A percentile compares a stretch with the other conserved stretches of the same genome.
Evolutionary conservation across 257 asterid species (phyloP).

Genomic region (Anisodus acutangulus): DNA sequence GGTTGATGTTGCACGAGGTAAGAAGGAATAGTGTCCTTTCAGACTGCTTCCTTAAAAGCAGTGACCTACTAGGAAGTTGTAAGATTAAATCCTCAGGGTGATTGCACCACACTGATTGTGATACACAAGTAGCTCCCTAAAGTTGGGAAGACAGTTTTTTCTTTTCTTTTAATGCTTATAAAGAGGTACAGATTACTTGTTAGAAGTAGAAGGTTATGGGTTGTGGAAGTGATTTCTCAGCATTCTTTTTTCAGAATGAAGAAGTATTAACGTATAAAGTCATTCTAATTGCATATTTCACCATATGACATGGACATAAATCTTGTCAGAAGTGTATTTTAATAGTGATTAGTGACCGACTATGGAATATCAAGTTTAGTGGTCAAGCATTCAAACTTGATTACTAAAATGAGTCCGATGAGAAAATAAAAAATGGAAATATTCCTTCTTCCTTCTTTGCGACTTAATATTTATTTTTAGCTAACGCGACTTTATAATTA

Average conservation of each 20-base stretch:
- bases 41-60: background rate
- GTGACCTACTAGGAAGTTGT: background rate
- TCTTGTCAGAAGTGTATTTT: background rate
- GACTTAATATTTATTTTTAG: background rate
- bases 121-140: background rate
- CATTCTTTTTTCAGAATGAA: background rate
- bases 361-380: background rate
- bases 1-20: conserved; percentile 58
- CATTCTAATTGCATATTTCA: background rate
- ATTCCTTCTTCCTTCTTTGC: background rate
- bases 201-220: conserved; percentile 5
- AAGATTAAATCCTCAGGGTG: background rate
- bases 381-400: background rate
- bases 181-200: background rate
- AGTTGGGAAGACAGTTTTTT: background rate
- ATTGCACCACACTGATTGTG: background rate
- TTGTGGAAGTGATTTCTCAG: background rate
- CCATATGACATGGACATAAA: background rate
- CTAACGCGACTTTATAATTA: background rate
- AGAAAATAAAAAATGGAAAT: background rate
- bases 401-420: background rate
- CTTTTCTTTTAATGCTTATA: background rate
- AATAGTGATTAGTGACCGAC: background rate
- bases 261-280: background rate
- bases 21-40: conserved; percentile 44